Evolutionary conservation across 345 rosid species (phyloP), one percentile per base, ranked within the genome.

Genomic region (Sisymbrium altissimum): DNA sequence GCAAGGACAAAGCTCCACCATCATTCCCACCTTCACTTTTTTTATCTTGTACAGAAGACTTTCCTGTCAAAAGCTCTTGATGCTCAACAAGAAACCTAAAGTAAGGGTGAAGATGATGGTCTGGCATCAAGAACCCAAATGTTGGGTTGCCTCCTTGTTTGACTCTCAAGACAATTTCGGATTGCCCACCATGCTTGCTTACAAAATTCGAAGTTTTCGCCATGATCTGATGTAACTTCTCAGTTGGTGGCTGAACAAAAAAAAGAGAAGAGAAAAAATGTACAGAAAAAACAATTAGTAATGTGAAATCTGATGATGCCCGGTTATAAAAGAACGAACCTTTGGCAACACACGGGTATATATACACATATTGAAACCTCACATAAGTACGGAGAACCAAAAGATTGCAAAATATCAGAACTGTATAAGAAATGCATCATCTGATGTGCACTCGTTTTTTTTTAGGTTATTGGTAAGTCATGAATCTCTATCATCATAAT

Each of bases 71-170:
- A 77, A 91, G 87, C 66, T 93, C 98, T 70, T 86, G 90, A 82
- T 89, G 88, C 72, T 91, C 92, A 73, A 91, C 86, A 76, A 93
- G 98, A 83, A 84, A 88, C 79, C 87, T 88, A 64, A 83, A 91
- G 77, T 93, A 93, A 21, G 91, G 83, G 72, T 93, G 91, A 66
- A 74, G 78, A 66, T 48, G 72, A 76, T 93, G 93, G 78, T 87
- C 91, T 15, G 97, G 97, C 89, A 93, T 86, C 83, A 93, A 78
- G 84, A 93, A 93, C 44, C 98, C 96, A 84, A 93, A 93, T 7
- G 94, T 80, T 50, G 97, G 97, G 73, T 93, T 93, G 85, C 83
- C 87, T 65, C 98, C 98, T 55, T 91, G 98, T 81, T 89, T 93
- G 80, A 93, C 98, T 83, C 98, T 86, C 88, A 93, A 75, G 76